Conservation (phyloP, 495 filamentous ascomycete genomes). For the Neurospora terricola region DNA sequence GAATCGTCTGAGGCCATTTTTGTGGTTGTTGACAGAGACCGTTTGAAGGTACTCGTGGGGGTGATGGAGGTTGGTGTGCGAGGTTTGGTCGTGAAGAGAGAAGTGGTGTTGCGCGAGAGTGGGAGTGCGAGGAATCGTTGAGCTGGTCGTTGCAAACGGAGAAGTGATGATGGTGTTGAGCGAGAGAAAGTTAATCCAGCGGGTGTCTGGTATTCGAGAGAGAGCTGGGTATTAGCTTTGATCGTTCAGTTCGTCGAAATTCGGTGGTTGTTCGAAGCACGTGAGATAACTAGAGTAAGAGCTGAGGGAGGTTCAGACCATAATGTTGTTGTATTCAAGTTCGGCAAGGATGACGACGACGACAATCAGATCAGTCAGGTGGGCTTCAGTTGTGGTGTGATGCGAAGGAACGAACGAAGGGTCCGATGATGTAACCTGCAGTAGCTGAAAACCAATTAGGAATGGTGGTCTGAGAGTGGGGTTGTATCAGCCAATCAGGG, state of each 20-base stretch:
- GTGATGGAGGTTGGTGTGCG: too few species aligned
- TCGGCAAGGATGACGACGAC: not conserved
- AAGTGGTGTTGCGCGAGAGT: not conserved
- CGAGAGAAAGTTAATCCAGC: not conserved
- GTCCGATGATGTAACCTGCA: slow-evolving; percentile 17
- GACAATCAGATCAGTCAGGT: not conserved
- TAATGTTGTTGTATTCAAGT: not conserved
- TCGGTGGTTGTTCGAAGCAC: too few species aligned
- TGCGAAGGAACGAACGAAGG: not conserved
- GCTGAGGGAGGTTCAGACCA: not conserved
- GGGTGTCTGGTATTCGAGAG: not conserved
- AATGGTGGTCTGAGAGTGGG: not conserved
- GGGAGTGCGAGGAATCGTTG: not conserved
- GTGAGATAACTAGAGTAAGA: not conserved
- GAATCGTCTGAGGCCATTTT: slow-evolving; percentile 69
- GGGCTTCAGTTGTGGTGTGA: not conserved
- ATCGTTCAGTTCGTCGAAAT: too few species aligned
- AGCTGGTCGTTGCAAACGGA: not conserved
- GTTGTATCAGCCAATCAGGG: not conserved
- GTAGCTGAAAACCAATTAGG: not conserved
- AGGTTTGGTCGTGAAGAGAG: not conserved
- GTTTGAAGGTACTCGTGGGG: too few species aligned
- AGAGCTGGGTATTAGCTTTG: not conserved
- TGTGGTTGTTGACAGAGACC: not conserved
- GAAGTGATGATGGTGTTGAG: not conserved